Base-by-base conservation (phyloP, 306 rosid genomes). In the Dalbergia cultrata region DNA sequence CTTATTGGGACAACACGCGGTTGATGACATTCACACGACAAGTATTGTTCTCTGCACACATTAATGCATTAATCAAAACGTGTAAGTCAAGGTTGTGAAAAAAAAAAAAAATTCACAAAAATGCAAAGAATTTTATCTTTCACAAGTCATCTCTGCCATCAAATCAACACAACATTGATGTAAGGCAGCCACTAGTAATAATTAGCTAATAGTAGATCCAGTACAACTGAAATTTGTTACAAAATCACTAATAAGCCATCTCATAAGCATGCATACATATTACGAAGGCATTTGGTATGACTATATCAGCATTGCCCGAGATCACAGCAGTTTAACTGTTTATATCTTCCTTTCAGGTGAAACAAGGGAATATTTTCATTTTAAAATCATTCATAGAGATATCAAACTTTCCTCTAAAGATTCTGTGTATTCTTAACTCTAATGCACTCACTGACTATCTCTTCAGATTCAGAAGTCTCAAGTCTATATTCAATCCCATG, bases 401-500 rank as follows among this genome's bases (percentile, higher is more conserved):
- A 62, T 61, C 67, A 67, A 67, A 19, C 66, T 54, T 77, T 35
- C 19, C 47, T n/a, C 67, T 10, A 16, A 50, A 34, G 26, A 44
- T 33, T 69, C 52, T 33, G 44, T 16, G 49, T 8, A 47, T 34
- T 45, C 13, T 9, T 47, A 26, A 45, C 44, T 37, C 47, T n/a
- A 39, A 67, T 52, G 39, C 54, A 19, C 60, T 57, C 62, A 6
- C n/a, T 67, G 37, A 31, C 26, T 14, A 35, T 39, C 50, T 70
- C 82, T 70, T 33, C 60, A 69, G 11, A 70, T 72, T 41, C 21
- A 35, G 44, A 74, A 62, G 49, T 56, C 52, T 34, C 76, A 47
- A 57, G 59, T 68, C 70, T 56, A 62, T 22, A 41, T 70, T 33
- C 16, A 64, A 45, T 72, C 67, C 21, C 83, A 72, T 57, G 54